These are phyloP conservation scores for Colletotrichum melonis DNA, from an alignment of 2,329 filamentous ascomycete genomes.

Conservation along the genomic window DNA sequence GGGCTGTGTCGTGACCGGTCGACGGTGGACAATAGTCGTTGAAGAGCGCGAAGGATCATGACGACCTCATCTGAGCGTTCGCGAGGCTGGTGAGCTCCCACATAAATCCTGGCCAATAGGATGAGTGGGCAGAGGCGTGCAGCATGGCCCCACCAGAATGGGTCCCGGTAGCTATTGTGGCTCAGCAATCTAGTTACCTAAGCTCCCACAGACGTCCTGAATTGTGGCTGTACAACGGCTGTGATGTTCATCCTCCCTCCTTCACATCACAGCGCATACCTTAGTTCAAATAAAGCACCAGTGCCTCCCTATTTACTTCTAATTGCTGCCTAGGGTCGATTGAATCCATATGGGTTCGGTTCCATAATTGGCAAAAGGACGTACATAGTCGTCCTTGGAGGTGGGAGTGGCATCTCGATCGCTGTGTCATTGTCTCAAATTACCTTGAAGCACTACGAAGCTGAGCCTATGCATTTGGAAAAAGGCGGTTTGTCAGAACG, in stretches of 20 bases:
- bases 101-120: background rate
- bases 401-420: background rate
- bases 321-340: background rate
- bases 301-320: background rate
- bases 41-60: conserved; percentile 5
- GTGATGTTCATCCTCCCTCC: background rate
- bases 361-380: background rate
- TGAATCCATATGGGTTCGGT: background rate
- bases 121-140: background rate
- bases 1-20: background rate
- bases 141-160: background rate
- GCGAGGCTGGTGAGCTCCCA: background rate
- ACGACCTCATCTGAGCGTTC: background rate
- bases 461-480: background rate
- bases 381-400: background rate
- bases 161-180: background rate
- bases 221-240: background rate
- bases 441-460: background rate
- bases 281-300: background rate
- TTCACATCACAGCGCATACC: background rate
- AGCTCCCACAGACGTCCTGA: background rate
- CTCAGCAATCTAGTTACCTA: background rate
- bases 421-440: background rate
- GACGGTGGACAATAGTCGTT: background rate
- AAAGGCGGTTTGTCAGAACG: background rate